Base-by-base conservation (phyloP, 495 filamentous ascomycete species). In the Jackrogersella multiformis region DNA sequence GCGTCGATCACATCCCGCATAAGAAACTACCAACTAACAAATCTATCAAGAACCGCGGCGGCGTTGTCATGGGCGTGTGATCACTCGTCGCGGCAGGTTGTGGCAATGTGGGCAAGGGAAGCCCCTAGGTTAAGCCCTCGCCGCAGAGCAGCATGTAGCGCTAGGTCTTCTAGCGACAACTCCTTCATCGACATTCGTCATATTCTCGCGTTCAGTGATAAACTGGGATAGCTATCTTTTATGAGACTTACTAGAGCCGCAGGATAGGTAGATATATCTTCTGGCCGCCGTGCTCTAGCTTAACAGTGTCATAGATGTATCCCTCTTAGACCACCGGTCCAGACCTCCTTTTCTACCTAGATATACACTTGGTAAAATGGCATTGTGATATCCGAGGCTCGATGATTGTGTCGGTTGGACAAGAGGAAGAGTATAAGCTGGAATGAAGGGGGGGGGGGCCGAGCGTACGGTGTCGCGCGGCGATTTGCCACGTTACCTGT, bases 1-100 rank as follows among this genome's bases (percentile, higher is more conserved):
- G n/a, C n/a, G n/a, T n/a, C n/a, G n/a, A n/a, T n/a, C n/a, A n/a
- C n/a, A 64, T 38, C 28, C 68, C 56, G 35, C 46, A 32, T 20
- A 71, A 36, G 56, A 63, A 70, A 15, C 56, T 48, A 36, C 64
- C 38, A 23, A 68, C 49, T 20, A 70, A 70, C 9, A 70, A 34
- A n/a, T 63, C 46, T 2, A 59, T 45, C 15, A 70, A 54, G 7
- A 66, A 24, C 10, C 46, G 57, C 3, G 63, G 63, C 5, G 61
- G 68, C 9, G 63, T 51, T 0, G 52, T 58, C n/a, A 70, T 24
- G 16, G 68, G 52, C 4, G 28, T 56, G 9, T 18, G 38, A 45
- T 70, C 68, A 5, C 53, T 59, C 2, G 20, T 28, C 3, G 41
- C 20, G 30, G 38, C 23, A 23, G 58, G 38, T 38, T 70, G 54